These are phyloP conservation scores for Pulveroboletus sp. DNA, from an alignment of 768 basidiomycete genomes.

Conservation along the genomic window DNA sequence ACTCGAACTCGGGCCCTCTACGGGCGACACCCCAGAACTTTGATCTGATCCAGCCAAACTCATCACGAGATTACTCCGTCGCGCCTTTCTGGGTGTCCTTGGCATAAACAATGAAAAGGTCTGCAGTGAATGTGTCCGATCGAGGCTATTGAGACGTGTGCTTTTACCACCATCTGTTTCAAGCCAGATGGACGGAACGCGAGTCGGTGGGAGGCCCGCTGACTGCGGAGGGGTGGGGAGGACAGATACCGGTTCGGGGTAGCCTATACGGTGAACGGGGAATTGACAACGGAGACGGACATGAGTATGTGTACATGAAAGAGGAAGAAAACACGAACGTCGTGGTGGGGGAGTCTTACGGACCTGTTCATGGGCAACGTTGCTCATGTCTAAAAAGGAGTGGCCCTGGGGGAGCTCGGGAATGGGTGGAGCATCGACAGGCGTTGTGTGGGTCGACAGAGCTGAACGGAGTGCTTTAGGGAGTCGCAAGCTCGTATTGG, in stretches of 20 bases:
- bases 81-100: not conserved
- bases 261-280: constrained; percentile 1
- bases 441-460: constrained; percentile 33
- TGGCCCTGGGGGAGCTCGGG: constrained; percentile 24
- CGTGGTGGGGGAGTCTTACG: constrained; percentile 16
- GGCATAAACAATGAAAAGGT: constrained; percentile 16
- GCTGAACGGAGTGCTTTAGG: constrained; percentile 35
- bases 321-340: constrained; percentile 4
- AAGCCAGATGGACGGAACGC: constrained; percentile 49
- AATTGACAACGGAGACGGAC: too few relatives aligned
- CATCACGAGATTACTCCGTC: constrained; percentile 28
- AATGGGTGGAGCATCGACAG: constrained; percentile 28
- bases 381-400: constrained; percentile 35
- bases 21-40: not conserved
- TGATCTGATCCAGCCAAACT: constrained; percentile 13
- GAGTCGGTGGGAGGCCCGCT: constrained; percentile 14
- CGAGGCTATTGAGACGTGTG: constrained; percentile 14
- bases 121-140: constrained; percentile 19
- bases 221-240: constrained; percentile 22
- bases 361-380: constrained; percentile 30
- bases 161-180: constrained; percentile 33
- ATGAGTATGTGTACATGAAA: not conserved
- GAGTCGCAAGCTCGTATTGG: constrained; percentile 63
- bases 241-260: constrained; percentile 9
- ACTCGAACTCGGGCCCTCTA: not conserved